phyloP scores from a whole-genome alignment of 2,329 filamentous ascomycete species.

The Phialocephala subalpina region DNA sequence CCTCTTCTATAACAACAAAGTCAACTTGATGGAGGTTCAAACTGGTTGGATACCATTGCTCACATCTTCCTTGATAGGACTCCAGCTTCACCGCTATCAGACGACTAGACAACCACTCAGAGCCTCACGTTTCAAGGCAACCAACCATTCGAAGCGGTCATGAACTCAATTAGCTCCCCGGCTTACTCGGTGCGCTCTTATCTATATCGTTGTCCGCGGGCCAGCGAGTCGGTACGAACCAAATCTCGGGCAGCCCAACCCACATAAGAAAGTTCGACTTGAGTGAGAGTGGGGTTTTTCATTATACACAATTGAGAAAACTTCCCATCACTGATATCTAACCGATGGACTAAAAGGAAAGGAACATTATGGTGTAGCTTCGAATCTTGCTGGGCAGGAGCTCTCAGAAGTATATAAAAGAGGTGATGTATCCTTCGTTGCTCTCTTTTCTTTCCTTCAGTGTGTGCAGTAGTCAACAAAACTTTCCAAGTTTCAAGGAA shows the following conservation, averaged over 20 bases:
- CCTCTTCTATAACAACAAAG: background rate
- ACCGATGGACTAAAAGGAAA: background rate
- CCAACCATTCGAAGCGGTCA: background rate
- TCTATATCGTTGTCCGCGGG: constrained; percentile 2
- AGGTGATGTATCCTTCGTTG: background rate
- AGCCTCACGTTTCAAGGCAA: background rate
- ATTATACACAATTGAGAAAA: constrained; percentile 3
- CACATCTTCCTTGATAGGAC: background rate
- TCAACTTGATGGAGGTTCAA: background rate
- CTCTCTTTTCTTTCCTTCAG: background rate
- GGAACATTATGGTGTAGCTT: too few relatives aligned
- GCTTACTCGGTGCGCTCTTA: background rate
- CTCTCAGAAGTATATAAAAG: background rate
- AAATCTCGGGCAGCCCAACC: background rate
- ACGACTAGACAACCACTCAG: background rate
- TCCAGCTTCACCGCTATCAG: background rate
- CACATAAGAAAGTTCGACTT: background rate
- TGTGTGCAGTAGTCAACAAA: background rate
- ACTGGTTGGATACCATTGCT: too few relatives aligned
- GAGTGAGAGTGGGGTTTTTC: constrained; percentile 1
- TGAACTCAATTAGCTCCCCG: background rate
- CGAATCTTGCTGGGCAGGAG: too few relatives aligned
- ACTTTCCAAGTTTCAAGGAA: background rate
- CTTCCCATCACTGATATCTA: constrained; percentile 10
- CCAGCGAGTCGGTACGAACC: background rate